Evolutionary conservation across 2,329 filamentous ascomycete genomes (phyloP).

Genomic region (Neofusicoccum umdonicola): DNA sequence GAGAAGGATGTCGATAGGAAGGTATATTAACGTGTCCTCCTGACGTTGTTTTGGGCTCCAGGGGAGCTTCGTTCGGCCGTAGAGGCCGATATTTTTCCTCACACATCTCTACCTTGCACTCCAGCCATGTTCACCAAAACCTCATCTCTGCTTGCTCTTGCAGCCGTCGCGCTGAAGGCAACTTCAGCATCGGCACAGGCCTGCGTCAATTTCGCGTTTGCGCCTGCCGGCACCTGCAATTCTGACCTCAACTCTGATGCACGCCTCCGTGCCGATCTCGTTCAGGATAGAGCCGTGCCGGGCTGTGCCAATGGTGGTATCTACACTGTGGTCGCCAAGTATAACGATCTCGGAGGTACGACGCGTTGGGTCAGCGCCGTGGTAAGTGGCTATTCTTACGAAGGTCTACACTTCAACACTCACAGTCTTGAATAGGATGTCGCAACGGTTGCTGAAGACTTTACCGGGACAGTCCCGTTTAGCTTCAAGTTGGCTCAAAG

Average conservation of each 20-base stretch:
- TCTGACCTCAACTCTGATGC: constrained; percentile 4
- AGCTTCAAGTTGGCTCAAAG: constrained; percentile 15
- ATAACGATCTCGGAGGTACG: not conserved
- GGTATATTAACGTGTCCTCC: not conserved
- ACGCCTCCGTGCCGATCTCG: constrained; percentile 3
- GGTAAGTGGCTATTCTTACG: not conserved
- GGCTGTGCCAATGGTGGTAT: not conserved
- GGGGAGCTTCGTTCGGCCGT: not conserved
- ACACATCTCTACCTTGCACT: not conserved
- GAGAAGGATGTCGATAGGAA: not conserved
- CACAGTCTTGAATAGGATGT: not conserved
- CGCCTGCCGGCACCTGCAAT: constrained; percentile 11
- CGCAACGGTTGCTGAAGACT: constrained; percentile 7
- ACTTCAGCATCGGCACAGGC: constrained; percentile 3
- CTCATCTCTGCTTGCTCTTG: not conserved
- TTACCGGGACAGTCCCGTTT: constrained; percentile 11
- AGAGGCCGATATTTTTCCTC: not conserved
- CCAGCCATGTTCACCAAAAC: not conserved
- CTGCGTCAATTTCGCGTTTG: constrained; percentile 16
- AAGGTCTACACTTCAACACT: not conserved
- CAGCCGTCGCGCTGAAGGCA: not conserved
- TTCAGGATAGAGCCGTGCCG: not conserved
- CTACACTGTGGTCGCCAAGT: constrained; percentile 7
- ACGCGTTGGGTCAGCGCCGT: constrained; percentile 11
- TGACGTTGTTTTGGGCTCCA: not conserved